Evolutionary conservation across 1,139 yeast species (phyloP), one percentile per base, ranked within the genome.

Genomic region (Fermentozyma sake): DNA sequence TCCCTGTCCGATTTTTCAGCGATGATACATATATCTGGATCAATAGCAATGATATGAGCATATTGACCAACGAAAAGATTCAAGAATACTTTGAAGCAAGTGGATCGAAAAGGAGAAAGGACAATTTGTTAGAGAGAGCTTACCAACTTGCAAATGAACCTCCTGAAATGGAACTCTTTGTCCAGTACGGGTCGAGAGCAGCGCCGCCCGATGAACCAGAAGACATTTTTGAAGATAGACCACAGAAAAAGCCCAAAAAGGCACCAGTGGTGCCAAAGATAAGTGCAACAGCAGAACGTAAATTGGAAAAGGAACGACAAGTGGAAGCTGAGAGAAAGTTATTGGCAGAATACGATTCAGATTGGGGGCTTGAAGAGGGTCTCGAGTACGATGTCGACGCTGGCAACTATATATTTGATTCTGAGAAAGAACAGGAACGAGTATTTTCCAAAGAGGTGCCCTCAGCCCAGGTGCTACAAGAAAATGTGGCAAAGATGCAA

Each of bases 11-110:
- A 36, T 78, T 78, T 44, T 72, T 76, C 46, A 72, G 72, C 38
- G 85, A 77, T 48, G 83, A 78, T 44, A 77, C 79, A 3, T 78
- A 76, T 43, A 73, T 75, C 31, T 78, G 83, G 83, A 69, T 73
- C 27, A 62, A 64, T 20, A 44, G 49, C 6, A 50, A 52, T 21
- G 82, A 76, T 36, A 39, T 76, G 16, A 57, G 57, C 33, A 34
- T 38, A 8, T 50, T 67, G 31, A 37, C 41, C 8, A 28, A 30
- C 6, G 52, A 45, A 2, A 50, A 41, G 28, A 64, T 67, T 23
- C 51, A 52, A 6, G 48, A 38, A n/a, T 55, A 50, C 34, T 49
- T 63, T 23, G 37, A 28, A 11, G 34, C 27, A 8, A 31, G 37
- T 12, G 27, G 30, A n/a, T 28, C 29, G 11, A 58, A 53, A 33